phyloP scores from a whole-genome alignment of 768 basidiomycete genomes.

The Hortiboletus campestris region DNA sequence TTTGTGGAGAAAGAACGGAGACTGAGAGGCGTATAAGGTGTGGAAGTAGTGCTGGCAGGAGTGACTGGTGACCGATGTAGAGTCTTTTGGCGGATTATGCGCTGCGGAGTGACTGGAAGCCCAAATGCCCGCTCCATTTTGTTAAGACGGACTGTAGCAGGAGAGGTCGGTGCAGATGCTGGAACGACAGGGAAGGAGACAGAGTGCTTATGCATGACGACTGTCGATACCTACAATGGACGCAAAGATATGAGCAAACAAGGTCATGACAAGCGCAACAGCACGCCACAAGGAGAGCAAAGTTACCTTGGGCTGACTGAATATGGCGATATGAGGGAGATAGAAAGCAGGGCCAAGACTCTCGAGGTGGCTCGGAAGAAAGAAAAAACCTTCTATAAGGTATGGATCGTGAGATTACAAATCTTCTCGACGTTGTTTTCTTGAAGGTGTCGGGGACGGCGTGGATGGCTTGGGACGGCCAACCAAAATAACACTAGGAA shows the following conservation, averaged over 20 bases:
- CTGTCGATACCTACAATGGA: slow-evolving; percentile 11
- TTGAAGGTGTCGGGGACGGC: slow-evolving; percentile 12
- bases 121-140: slow-evolving; percentile 28
- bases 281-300: neutral
- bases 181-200: slow-evolving; percentile 32
- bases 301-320: slow-evolving; percentile 23
- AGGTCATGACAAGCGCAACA: neutral
- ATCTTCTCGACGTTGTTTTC: slow-evolving; percentile 9
- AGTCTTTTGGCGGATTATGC: slow-evolving; percentile 46
- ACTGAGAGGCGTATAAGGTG: slow-evolving; percentile 71
- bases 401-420: slow-evolving; percentile 14
- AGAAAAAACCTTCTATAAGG: slow-evolving; percentile 9
- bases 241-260: slow-evolving; percentile 10
- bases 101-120: slow-evolving; percentile 64
- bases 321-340: slow-evolving; percentile 28
- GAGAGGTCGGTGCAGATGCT: slow-evolving; percentile 46
- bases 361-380: slow-evolving; percentile 23
- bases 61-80: slow-evolving; percentile 58
- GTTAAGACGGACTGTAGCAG: slow-evolving; percentile 37
- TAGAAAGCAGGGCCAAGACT: slow-evolving; percentile 17
- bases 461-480: slow-evolving; percentile 15
- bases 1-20: slow-evolving; percentile 59
- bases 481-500: slow-evolving; percentile 23
- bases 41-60: slow-evolving; percentile 48
- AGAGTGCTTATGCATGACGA: slow-evolving; percentile 31